Conservation (phyloP, 2,329 filamentous ascomycete species). For the Westerdykella sp. region DNA sequence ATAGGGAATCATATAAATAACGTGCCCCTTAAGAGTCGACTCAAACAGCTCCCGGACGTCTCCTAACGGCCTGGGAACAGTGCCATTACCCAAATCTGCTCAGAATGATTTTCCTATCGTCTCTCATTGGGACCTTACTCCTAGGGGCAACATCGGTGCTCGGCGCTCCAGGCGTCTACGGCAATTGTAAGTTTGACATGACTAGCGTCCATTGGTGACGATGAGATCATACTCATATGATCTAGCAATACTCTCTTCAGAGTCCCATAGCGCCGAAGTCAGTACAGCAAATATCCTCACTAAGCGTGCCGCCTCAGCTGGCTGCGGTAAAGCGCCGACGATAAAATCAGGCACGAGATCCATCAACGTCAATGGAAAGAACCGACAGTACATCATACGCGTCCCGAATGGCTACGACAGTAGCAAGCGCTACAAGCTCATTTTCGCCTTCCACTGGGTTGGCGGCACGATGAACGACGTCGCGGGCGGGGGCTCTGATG, state of each 20-base stretch:
- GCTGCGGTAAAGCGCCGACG: slow-evolving; percentile 13
- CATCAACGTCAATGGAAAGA: slow-evolving; percentile 32
- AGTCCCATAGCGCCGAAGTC: neutral
- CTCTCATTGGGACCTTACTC: slow-evolving; percentile 6
- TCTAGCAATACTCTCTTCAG: neutral
- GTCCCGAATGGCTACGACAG: slow-evolving; percentile 40
- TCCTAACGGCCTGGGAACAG: no score
- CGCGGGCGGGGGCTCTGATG: slow-evolving; percentile 15
- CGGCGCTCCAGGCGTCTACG: slow-evolving; percentile 4
- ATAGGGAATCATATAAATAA: no score
- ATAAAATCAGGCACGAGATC: slow-evolving; percentile 10
- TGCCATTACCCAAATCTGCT: neutral
- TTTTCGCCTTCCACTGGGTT: slow-evolving; percentile 42
- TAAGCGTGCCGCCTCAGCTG: slow-evolving; percentile 8
- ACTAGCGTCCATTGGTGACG: neutral
- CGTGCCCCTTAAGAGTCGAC: no score
- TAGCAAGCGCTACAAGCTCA: slow-evolving; percentile 36
- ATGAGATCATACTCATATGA: neutral
- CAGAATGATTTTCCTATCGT: slow-evolving; percentile 5
- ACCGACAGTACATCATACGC: slow-evolving; percentile 37
- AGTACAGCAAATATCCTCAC: neutral
- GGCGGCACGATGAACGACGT: slow-evolving; percentile 38
- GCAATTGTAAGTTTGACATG: slow-evolving; percentile 3
- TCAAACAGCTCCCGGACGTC: no score
- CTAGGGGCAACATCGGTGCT: slow-evolving; percentile 5